Evolutionary conservation across 352 stramenopile species (phyloP).

Genomic region (Poterioochromonas sp.): DNA sequence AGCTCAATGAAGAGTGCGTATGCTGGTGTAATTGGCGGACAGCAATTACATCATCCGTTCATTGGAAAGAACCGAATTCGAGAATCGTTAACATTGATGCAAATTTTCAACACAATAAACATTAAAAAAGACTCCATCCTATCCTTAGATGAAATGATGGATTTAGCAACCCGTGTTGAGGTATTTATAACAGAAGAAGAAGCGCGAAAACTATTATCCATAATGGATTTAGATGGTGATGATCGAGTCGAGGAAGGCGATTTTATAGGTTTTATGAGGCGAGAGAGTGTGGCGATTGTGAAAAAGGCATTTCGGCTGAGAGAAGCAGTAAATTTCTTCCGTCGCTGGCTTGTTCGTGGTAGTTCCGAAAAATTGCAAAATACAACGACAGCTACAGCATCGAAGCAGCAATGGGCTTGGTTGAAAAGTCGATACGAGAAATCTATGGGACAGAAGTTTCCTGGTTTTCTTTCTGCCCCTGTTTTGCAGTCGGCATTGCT

Average conservation of each 20-base stretch:
- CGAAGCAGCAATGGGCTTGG: neutral
- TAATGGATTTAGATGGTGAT: constrained; percentile 19
- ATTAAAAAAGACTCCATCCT: neutral
- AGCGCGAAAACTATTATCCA: neutral
- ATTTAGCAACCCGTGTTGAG: neutral
- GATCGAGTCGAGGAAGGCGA: constrained; percentile 12
- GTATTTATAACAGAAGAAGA: constrained; percentile 34
- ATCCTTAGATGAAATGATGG: constrained; percentile 30
- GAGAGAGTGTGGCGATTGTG: neutral
- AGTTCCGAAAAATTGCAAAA: neutral
- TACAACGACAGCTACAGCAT: neutral
- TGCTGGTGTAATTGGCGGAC: neutral
- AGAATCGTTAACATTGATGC: neutral
- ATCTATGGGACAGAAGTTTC: neutral
- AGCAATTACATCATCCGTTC: neutral
- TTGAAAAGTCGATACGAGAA: neutral
- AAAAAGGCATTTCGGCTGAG: neutral
- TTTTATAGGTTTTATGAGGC: constrained; percentile 20
- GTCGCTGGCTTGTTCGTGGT: constrained; percentile 25
- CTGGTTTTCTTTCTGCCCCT: constrained; percentile 7
- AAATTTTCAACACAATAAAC: constrained; percentile 28
- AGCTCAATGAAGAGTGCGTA: neutral
- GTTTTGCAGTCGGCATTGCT: neutral
- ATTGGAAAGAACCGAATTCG: constrained; percentile 19
- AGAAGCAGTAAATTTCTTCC: neutral